Conservation (phyloP, 1,284 basidiomycete species). For the Entoloma clypeatum region DNA sequence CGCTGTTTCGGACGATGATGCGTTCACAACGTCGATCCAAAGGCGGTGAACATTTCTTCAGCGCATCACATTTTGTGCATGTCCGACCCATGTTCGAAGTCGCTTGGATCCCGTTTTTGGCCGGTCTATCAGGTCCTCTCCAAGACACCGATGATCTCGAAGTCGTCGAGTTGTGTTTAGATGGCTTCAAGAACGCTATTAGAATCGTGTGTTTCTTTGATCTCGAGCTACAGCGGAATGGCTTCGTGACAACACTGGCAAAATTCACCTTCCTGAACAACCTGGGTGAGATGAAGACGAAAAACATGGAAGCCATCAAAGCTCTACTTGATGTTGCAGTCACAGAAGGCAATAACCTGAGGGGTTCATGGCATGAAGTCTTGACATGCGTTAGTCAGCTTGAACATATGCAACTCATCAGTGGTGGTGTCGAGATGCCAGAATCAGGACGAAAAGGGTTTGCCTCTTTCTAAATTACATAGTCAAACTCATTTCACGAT, state of each 20-base stretch:
- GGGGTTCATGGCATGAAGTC: slow-evolving; percentile 94
- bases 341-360: slow-evolving; percentile 90
- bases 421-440: slow-evolving; percentile 78
- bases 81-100: slow-evolving; percentile 98
- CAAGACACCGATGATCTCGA: slow-evolving; percentile 93
- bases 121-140: slow-evolving; percentile 87
- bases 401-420: slow-evolving; percentile 96
- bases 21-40: slow-evolving; percentile 79
- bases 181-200: slow-evolving; percentile 93
- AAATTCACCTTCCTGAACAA: slow-evolving; percentile 98
- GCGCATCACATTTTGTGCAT: slow-evolving; percentile 92
- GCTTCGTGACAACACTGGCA: slow-evolving; percentile 94
- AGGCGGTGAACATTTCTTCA: slow-evolving; percentile 83
- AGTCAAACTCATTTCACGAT: slow-evolving; percentile 12
- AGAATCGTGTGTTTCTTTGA: slow-evolving; percentile 94
- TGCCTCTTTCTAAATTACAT: slow-evolving; percentile 22
- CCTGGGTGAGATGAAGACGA: slow-evolving; percentile 95
- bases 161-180: slow-evolving; percentile 86
- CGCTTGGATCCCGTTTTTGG: slow-evolving; percentile 95
- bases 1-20: slow-evolving; percentile 87
- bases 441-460: slow-evolving; percentile 81
- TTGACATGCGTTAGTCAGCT: slow-evolving; percentile 94
- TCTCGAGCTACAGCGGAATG: slow-evolving; percentile 91
- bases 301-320: slow-evolving; percentile 99
- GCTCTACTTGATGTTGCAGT: slow-evolving; percentile 89